Percentiles rank a stretch among this genome's conserved stretches.
Conservation (phyloP, 169 alveolate genomes). For the Cryptosporidium tyzzeri region DNA sequence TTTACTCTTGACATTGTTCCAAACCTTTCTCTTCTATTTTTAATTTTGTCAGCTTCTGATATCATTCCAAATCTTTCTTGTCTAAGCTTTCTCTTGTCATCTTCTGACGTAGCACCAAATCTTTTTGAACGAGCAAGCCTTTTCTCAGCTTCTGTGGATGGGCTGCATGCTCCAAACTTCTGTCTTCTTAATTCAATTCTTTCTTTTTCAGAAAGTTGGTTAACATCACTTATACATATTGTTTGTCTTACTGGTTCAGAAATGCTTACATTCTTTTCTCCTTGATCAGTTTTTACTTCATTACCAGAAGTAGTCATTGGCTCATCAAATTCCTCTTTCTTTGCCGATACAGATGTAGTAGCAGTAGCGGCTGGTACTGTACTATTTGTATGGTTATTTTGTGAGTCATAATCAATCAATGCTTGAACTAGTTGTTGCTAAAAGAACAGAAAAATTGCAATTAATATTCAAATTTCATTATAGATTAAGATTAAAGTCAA, state of each 20-base stretch:
- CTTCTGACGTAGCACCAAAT: constrained; percentile 37
- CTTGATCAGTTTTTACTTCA: constrained; percentile 4
- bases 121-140: constrained; percentile 55
- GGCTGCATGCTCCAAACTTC: constrained; percentile 27
- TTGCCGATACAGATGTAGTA: background rate
- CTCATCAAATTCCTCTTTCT: constrained; percentile 3
- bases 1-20: constrained; percentile 13
- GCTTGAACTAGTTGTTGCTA: constrained; percentile 72
- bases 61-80: constrained; percentile 47
- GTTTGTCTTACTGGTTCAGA: background rate
- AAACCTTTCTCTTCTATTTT: constrained; percentile 54
- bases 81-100: constrained; percentile 41
- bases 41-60: constrained; percentile 48
- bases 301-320: background rate
- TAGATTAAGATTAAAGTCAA: background rate
- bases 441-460: background rate
- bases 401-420: constrained; percentile 34
- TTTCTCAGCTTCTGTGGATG: constrained; percentile 30
- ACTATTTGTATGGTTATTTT: background rate
- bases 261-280: background rate
- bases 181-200: constrained; percentile 70
- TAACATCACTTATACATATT: constrained; percentile 33
- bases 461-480: background rate
- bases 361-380: background rate
- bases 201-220: constrained; percentile 44